These are phyloP conservation scores for Afroboletus lepidellus DNA, from an alignment of 1,284 basidiomycete species.

Conservation along the genomic window DNA sequence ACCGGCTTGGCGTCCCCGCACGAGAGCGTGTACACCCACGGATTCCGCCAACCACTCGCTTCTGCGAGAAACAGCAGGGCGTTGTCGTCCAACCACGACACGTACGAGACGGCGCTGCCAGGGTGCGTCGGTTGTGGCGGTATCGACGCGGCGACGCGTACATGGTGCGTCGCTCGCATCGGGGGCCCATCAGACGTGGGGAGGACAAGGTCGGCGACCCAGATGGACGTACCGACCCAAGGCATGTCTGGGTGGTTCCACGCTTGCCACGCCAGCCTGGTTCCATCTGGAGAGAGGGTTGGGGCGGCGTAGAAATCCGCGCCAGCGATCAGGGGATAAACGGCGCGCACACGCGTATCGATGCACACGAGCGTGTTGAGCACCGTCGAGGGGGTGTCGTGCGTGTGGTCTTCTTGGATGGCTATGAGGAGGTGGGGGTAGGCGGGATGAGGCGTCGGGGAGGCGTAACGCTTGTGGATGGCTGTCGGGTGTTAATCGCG, in stretches of 20 bases:
- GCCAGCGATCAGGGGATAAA: background rate
- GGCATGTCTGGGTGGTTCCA: conserved; percentile 6
- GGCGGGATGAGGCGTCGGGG: background rate
- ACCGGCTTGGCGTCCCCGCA: background rate
- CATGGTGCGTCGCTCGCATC: background rate
- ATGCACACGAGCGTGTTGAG: conserved; percentile 3
- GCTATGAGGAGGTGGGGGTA: background rate
- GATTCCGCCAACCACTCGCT: conserved; percentile 6
- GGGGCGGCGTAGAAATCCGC: conserved; percentile 6
- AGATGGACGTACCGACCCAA: conserved; percentile 1
- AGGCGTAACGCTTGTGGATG: background rate
- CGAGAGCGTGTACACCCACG: conserved; percentile 1
- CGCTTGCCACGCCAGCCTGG: conserved; percentile 1
- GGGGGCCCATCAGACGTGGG: background rate
- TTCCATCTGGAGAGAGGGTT: conserved; percentile 1
- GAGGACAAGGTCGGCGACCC: background rate
- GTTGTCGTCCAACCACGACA: conserved; percentile 2
- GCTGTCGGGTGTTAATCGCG: no score
- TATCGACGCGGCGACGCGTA: background rate
- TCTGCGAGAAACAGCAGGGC: conserved; percentile 1
- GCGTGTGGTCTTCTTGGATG: conserved; percentile 1
- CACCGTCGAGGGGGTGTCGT: background rate
- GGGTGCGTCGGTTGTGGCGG: background rate
- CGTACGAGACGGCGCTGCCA: conserved; percentile 1
- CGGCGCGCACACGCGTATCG: background rate